Evolutionary conservation across 108 stramenopile species (phyloP).

Genomic region (Schizochytrium sp.): DNA sequence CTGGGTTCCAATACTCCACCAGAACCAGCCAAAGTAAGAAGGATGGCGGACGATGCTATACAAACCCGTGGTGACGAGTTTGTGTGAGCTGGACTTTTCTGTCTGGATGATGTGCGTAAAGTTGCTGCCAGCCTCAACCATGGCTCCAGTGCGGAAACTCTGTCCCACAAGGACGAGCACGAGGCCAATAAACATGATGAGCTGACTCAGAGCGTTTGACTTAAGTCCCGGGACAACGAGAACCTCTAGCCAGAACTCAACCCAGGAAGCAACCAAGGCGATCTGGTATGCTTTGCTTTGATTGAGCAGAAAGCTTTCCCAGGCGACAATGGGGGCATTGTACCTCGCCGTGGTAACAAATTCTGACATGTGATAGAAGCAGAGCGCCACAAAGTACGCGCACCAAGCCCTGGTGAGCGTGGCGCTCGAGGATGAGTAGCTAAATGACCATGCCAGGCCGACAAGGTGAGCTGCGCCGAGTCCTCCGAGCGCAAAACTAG

Average conservation of each 20-base stretch:
- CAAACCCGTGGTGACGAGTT: constrained; percentile 76
- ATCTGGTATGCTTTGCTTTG: constrained; percentile 78
- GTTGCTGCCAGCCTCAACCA: constrained; percentile 78
- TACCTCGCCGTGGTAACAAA: constrained; percentile 67
- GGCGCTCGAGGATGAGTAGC: background rate
- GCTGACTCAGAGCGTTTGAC: background rate
- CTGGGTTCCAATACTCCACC: constrained; percentile 84
- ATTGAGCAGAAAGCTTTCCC: constrained; percentile 81
- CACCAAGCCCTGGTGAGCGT: constrained; percentile 42
- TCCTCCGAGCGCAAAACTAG: constrained; percentile 8
- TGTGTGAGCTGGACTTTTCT: constrained; percentile 66
- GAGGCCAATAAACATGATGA: constrained; percentile 42
- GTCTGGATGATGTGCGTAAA: constrained; percentile 89
- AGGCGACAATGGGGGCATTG: constrained; percentile 56
- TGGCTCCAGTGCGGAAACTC: constrained; percentile 68
- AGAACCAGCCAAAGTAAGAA: constrained; percentile 88
- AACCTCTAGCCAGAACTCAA: constrained; percentile 69
- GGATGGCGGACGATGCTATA: constrained; percentile 84
- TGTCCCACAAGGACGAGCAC: constrained; percentile 62
- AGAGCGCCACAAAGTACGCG: constrained; percentile 55
- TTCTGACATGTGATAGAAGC: constrained; percentile 70
- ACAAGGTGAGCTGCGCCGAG: background rate
- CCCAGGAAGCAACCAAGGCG: constrained; percentile 69
- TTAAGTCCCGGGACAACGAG: constrained; percentile 40
- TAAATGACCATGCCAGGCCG: background rate